Evolutionary conservation across 176 grass and related monocot genomes (phyloP).

Genomic region (Hordeum marinum): DNA sequence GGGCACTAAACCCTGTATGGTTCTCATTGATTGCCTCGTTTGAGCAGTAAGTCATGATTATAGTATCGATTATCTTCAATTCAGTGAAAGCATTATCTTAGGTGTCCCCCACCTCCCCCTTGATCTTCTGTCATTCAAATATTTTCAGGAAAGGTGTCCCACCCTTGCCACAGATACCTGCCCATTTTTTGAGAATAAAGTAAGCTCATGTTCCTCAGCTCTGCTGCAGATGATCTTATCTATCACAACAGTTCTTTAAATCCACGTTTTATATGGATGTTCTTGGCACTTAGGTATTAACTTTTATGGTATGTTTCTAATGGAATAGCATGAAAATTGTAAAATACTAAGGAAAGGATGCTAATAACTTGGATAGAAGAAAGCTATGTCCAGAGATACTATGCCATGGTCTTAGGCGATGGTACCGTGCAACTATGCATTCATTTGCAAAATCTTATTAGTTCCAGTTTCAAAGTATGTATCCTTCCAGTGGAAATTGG

Average conservation of each 20-base stretch:
- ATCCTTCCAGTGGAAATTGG: not conserved
- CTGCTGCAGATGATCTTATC: slow-evolving; percentile 22
- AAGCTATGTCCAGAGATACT: not conserved
- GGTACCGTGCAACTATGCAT: not conserved
- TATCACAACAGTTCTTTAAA: slow-evolving; percentile 9
- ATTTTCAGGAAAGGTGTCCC: slow-evolving; percentile 65
- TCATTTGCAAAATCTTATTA: not conserved
- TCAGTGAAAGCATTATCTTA: slow-evolving; percentile 1
- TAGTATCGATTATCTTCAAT: slow-evolving; percentile 12
- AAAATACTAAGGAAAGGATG: not conserved
- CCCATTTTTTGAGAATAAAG: slow-evolving; percentile 77
- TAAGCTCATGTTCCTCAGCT: slow-evolving; percentile 39
- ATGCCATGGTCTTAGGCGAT: slow-evolving; percentile 4
- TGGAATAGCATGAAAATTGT: not conserved
- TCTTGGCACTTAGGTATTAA: slow-evolving; percentile 7
- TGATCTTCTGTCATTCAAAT: slow-evolving; percentile 37
- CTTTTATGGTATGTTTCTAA: slow-evolving; percentile 10
- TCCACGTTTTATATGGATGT: not conserved
- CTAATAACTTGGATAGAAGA: not conserved
- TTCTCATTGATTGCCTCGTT: slow-evolving; percentile 73
- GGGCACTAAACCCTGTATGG: slow-evolving; percentile 46
- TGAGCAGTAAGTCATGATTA: slow-evolving; percentile 52
- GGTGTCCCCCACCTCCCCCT: not conserved
- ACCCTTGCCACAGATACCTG: slow-evolving; percentile 57
- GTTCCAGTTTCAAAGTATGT: not conserved